Evolutionary conservation across 345 rosid species (phyloP).

Genomic region (Orychophragmus violaceus): DNA sequence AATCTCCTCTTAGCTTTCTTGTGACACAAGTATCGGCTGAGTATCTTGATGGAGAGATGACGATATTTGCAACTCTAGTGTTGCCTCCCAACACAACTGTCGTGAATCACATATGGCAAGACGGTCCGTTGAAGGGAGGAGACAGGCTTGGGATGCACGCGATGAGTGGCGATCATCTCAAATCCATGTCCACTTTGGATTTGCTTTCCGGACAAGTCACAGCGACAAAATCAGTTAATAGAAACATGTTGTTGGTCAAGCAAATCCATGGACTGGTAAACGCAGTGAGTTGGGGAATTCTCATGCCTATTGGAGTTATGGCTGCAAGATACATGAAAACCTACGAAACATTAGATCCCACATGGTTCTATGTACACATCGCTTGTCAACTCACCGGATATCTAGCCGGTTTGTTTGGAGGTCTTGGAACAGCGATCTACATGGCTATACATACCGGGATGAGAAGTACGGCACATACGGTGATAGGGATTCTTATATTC

Average conservation of each 20-base stretch:
- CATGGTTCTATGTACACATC: conserved; percentile 47
- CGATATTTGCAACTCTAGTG: conserved; percentile 46
- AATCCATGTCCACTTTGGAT: conserved; percentile 51
- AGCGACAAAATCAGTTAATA: background rate
- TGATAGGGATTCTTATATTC: background rate
- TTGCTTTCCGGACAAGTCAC: conserved; percentile 49
- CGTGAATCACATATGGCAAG: conserved; percentile 74
- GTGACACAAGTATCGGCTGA: conserved; percentile 36
- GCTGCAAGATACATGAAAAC: conserved; percentile 64
- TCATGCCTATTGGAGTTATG: conserved; percentile 72
- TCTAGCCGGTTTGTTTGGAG: conserved; percentile 37
- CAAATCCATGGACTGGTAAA: conserved; percentile 47
- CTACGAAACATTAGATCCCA: conserved; percentile 58
- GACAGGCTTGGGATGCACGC: conserved; percentile 36
- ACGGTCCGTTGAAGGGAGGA: conserved; percentile 46
- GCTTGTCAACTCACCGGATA: conserved; percentile 39
- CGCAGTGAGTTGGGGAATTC: conserved; percentile 64
- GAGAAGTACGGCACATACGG: background rate
- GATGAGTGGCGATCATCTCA: conserved; percentile 45
- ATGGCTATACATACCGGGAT: conserved; percentile 12
- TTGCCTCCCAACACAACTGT: conserved; percentile 28
- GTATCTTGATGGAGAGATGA: conserved; percentile 31
- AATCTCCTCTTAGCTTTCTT: conserved; percentile 34
- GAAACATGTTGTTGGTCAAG: conserved; percentile 8
- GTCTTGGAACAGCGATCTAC: conserved; percentile 27